Evolutionary conservation across 805 yeast genomes (phyloP), one percentile per base, ranked within the genome.

Genomic region (Candida caryicola): DNA sequence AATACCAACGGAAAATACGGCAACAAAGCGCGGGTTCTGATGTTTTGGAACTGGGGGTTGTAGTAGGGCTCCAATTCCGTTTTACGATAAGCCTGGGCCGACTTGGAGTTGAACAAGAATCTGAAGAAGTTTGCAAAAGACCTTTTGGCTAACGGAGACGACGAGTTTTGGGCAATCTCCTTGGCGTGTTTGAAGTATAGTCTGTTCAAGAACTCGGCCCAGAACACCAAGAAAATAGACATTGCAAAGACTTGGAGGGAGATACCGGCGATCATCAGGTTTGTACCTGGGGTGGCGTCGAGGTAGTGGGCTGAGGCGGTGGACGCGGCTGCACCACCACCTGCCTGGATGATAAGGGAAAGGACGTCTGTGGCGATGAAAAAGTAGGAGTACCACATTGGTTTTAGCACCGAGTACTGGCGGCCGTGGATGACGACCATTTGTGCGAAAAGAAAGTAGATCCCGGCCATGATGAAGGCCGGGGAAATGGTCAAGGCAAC

Each of bases 301-400:
- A 43, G 30, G 30, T 50, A 44, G 12, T 41, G 37, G 12, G 50
- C 36, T 17, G 60, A 50, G 0, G 68, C 66, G 16, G 46, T 39
- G 9, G 67, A 52, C 5, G 66, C 62, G 14, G 63, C 49, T 38
- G 56, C 56, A 23, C 68, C 74, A 13, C 71, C 71, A 5, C 69
- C 72, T 4, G 69, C 71, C 46, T 68, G 74, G 23, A 68, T 50
- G 15, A 66, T 21, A 14, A 68, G 51, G 2, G 71, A 63, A 3
- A 66, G 23, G 5, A 66, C 62, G 41, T 68, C 74, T 17, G 54
- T 41, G 4, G 63, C 53, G 36, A 68, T 64, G 43, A 68, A 68
- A 17, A 67, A 54, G 50, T 68, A 68, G 1, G 73, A 60, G 41
- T 68, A 68, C 71, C 71, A 66, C 59, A 67, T 55, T 3, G 74